Conservation (phyloP, 805 yeast species). For the Candida stauntonica region DNA sequence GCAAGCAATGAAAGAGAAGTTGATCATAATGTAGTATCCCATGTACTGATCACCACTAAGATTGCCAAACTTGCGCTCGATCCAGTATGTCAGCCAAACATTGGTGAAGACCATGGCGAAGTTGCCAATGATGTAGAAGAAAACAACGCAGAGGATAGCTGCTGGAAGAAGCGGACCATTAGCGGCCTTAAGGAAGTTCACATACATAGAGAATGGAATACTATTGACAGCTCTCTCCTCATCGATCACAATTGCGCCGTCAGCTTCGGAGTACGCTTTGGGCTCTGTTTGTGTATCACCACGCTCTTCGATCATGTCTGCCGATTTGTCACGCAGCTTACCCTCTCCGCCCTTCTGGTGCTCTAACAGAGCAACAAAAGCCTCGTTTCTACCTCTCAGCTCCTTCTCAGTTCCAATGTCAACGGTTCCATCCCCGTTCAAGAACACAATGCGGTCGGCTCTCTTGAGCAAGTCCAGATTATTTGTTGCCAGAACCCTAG, state of each 20-base stretch:
- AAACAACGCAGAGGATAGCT: constrained; percentile 23
- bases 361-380: constrained; percentile 47
- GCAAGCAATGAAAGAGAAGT: constrained; percentile 26
- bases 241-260: constrained; percentile 16
- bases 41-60: constrained; percentile 52
- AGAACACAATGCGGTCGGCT: constrained; percentile 65
- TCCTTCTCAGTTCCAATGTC: constrained; percentile 58
- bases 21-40: constrained; percentile 56
- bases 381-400: constrained; percentile 38
- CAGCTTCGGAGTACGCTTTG: constrained; percentile 11
- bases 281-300: not conserved
- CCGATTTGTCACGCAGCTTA: not conserved
- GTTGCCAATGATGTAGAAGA: not conserved
- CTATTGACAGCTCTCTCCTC: constrained; percentile 38
- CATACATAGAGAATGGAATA: constrained; percentile 32
- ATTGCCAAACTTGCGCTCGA: constrained; percentile 44
- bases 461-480: constrained; percentile 62
- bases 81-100: constrained; percentile 79
- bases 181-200: constrained; percentile 33
- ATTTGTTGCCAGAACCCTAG: constrained; percentile 84
- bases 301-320: constrained; percentile 1
- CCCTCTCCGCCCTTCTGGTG: constrained; percentile 20
- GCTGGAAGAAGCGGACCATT: constrained; percentile 36
- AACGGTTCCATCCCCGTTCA: constrained; percentile 57
- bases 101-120: constrained; percentile 57